Conservation (phyloP, 495 filamentous ascomycete genomes). For the Tuber microsphaerosporum region DNA sequence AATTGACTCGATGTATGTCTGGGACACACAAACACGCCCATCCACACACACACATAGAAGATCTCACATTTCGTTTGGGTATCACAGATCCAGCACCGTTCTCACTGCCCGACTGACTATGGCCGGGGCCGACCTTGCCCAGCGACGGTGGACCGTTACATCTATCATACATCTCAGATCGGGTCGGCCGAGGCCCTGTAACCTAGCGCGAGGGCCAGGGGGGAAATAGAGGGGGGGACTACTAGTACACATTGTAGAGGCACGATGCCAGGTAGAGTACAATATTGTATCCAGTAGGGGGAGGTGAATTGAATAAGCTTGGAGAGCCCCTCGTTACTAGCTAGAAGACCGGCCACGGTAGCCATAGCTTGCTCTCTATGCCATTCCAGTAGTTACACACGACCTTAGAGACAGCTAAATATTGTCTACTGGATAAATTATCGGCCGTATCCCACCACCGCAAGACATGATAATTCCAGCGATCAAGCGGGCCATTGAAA, state of each 20-base stretch:
- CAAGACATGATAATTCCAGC: neutral
- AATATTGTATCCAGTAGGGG: neutral
- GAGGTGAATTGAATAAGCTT: neutral
- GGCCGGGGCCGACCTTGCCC: slow-evolving; percentile 33
- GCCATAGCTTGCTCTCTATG: neutral
- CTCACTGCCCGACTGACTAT: slow-evolving; percentile 5
- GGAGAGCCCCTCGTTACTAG: neutral
- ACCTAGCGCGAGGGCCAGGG: slow-evolving; percentile 21
- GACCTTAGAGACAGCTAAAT: neutral
- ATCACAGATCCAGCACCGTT: neutral
- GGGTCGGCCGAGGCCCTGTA: slow-evolving; percentile 34
- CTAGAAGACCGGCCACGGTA: neutral
- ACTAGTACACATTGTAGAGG: slow-evolving; percentile 3
- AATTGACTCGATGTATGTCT: neutral
- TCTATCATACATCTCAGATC: slow-evolving; percentile 36
- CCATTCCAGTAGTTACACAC: neutral
- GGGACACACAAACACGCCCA: neutral
- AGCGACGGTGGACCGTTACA: slow-evolving; percentile 24
- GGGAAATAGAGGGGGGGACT: slow-evolving; percentile 19
- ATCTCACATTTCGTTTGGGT: neutral
- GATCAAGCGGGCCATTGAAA: neutral
- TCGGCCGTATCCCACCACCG: neutral
- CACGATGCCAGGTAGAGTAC: neutral
- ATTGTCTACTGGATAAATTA: neutral
- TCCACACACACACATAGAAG: neutral